Evolutionary conservation across 2,329 filamentous ascomycete genomes (phyloP).

Genomic region (Ampelomyces quisqualis): DNA sequence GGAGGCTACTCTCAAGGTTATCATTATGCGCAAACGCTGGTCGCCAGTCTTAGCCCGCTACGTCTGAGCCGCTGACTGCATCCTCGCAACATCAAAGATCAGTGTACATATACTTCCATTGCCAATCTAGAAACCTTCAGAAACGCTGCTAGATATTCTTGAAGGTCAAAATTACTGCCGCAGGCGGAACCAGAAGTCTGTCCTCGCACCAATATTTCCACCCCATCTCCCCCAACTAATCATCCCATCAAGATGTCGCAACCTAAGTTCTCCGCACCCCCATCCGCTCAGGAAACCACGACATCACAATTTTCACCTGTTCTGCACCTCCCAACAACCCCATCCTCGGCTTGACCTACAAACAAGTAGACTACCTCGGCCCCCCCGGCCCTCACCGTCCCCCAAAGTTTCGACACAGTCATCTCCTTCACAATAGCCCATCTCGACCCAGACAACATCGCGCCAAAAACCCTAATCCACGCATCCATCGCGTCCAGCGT

Average conservation of each 20-base stretch:
- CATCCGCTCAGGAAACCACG: constrained; percentile 52
- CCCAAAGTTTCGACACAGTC: constrained; percentile 53
- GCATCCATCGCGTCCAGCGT: constrained; percentile 35
- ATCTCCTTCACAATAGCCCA: constrained; percentile 47
- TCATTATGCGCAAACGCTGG: too few relatives aligned
- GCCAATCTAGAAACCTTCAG: not conserved
- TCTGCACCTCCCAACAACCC: constrained; percentile 23
- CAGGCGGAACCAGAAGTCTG: constrained; percentile 42
- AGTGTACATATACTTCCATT: not conserved
- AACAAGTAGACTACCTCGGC: constrained; percentile 50
- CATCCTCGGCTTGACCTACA: constrained; percentile 43
- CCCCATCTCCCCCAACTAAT: not conserved
- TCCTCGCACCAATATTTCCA: constrained; percentile 1
- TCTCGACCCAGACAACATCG: constrained; percentile 23
- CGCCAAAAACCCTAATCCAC: constrained; percentile 37
- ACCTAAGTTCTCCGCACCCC: constrained; percentile 56
- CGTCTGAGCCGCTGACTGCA: too few relatives aligned
- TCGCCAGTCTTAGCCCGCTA: too few relatives aligned
- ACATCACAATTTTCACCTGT: constrained; percentile 55
- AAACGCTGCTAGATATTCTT: too few relatives aligned
- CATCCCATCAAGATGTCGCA: constrained; percentile 50
- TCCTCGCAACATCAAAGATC: not conserved
- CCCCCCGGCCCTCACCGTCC: constrained; percentile 40
- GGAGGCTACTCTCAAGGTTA: too few relatives aligned
- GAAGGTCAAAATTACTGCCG: constrained; percentile 40